These are phyloP conservation scores for Zymoseptoria passerinii DNA, from an alignment of 2,329 filamentous ascomycete genomes.

Conservation along the genomic window DNA sequence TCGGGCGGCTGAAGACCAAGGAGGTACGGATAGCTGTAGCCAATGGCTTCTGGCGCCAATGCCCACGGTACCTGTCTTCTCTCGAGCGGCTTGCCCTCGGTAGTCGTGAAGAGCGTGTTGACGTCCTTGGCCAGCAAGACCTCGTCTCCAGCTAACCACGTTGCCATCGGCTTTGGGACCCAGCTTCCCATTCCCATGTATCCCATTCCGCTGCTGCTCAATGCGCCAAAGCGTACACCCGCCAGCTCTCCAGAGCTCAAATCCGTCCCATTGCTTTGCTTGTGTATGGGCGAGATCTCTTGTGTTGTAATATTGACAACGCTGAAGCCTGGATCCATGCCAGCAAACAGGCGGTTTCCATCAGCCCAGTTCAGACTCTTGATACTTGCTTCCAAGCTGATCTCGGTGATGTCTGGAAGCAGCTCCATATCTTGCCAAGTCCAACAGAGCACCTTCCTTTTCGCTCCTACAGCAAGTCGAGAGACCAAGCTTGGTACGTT, in stretches of 20 bases:
- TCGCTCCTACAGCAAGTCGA: constrained; percentile 82
- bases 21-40: constrained; percentile 95
- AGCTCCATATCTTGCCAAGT: constrained; percentile 95
- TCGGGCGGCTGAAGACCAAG: constrained; percentile 74
- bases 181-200: constrained; percentile 93
- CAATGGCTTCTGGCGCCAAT: constrained; percentile 77
- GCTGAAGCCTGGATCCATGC: constrained; percentile 85
- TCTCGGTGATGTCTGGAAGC: constrained; percentile 61
- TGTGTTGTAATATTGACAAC: constrained; percentile 75
- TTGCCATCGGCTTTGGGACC: constrained; percentile 81
- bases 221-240: constrained; percentile 64
- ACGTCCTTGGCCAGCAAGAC: constrained; percentile 95
- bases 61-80: constrained; percentile 90
- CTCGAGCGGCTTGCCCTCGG: constrained; percentile 70
- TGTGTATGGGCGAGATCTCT: constrained; percentile 64
- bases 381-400: constrained; percentile 72
- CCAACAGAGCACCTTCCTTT: constrained; percentile 83
- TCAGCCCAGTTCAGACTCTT: constrained; percentile 87
- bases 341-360: constrained; percentile 77
- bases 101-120: constrained; percentile 85
- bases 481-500: constrained; percentile 91
- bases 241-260: constrained; percentile 53
- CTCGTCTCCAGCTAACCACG: constrained; percentile 72
- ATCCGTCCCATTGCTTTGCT: constrained; percentile 20
- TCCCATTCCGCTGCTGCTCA: constrained; percentile 81